Evolutionary conservation across 164 flowering plant genomes (phyloP), one percentile per base, ranked within the genome.

Genomic region (Taxillus chinensis): DNA sequence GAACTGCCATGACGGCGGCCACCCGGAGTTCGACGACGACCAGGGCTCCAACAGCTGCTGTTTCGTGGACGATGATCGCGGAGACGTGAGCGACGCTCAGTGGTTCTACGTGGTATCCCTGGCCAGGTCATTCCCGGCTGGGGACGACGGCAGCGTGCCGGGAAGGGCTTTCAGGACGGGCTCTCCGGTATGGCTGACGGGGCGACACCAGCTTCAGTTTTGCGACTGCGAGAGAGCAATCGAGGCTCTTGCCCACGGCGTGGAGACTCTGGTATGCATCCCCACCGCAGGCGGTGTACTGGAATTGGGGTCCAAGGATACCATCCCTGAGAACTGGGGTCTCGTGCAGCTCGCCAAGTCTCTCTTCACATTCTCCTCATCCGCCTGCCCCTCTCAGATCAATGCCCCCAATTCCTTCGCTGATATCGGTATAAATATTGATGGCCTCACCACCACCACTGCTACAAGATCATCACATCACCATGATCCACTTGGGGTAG

Each of bases 51-150:
- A 27, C 27, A 27, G 27, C 27, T 27, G 55, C 2, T 64, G 64
- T 27, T 41, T 60, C 39, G 83, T 77, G 46, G 81, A 68, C 40
- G 89, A 72, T 16, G 78, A 55, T 27, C 82, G 77, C 51, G 81
- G 69, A 16, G 89, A 72, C 37, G 78, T 75, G 63, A 73, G 75
- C 4, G 85, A 80, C 59, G 65, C 70, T 5, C 90, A 87, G 62
- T 85, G 93, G 96, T 90, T 86, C 74, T 90, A 84, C 66, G 67
- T 82, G 17, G 75, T 73, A 67, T 86, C 95, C 0, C 55, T 87
- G 13, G 68, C 82, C 0, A 66, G 72, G 12, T 77, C 80, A 5
- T 86, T 87, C 69, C n/a, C 69, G 12, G 62, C 58, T 9, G 79
- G 77, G 2, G 89, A 80, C 7, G 87, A 77, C 0, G 51, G 68